Conservation (phyloP, 768 basidiomycete species). For the Tylopilus rubrobrunneus region DNA sequence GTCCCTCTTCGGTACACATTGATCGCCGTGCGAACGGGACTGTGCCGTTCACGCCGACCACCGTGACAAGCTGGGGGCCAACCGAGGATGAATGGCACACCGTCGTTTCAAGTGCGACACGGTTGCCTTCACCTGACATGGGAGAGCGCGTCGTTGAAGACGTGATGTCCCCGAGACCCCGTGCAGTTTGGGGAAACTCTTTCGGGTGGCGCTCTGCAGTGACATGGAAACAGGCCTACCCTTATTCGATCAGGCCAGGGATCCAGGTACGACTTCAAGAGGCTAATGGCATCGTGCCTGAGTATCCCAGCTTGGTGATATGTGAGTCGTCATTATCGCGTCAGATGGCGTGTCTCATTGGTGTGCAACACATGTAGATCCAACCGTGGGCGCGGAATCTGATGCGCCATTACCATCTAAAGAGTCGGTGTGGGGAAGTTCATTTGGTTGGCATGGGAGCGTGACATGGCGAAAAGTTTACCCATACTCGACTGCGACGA, state of each 20-base stretch:
- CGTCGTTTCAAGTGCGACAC: constrained; percentile 31
- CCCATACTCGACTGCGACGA: constrained; percentile 8
- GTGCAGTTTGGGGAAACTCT: constrained; percentile 21
- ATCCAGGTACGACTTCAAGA: constrained; percentile 7
- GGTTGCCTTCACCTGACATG: constrained; percentile 55
- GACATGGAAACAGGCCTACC: constrained; percentile 23
- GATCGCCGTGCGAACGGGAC: constrained; percentile 50
- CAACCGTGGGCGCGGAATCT: constrained; percentile 31
- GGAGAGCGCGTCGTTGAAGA: constrained; percentile 42
- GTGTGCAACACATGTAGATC: constrained; percentile 28
- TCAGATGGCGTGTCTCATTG: not conserved
- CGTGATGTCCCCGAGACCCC: not conserved
- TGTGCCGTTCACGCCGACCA: constrained; percentile 42
- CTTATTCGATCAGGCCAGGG: constrained; percentile 5
- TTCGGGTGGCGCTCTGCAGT: constrained; percentile 21
- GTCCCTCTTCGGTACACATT: constrained; percentile 51
- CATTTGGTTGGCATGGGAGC: constrained; percentile 20
- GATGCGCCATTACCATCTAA: constrained; percentile 25
- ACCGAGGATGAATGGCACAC: constrained; percentile 39
- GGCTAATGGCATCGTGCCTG: constrained; percentile 7
- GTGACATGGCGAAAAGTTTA: constrained; percentile 17
- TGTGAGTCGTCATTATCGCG: constrained; percentile 21
- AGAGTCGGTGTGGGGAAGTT: constrained; percentile 9
- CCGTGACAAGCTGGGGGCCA: constrained; percentile 50
- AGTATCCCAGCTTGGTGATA: constrained; percentile 28